Base-by-base conservation (phyloP, 306 rosid species). In the Trichosanthes truncata region DNA sequence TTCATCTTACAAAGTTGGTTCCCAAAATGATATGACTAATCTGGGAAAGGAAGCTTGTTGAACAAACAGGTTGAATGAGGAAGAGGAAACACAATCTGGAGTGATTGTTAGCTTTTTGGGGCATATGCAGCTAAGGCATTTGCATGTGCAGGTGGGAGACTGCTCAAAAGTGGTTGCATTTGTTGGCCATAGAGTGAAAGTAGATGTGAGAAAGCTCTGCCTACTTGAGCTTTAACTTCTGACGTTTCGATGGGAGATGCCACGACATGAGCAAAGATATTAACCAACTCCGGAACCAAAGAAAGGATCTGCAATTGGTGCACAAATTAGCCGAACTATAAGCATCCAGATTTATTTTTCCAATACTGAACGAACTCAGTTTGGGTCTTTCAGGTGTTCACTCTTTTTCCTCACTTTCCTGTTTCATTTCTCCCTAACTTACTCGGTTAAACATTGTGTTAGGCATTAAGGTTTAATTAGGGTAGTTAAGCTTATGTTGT, bases 131-230 rank as follows among this genome's bases (percentile, higher is more conserved):
- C 97, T 41, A 96, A 87, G 55, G 99, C 99, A 80, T 89, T 89
- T 23, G 98, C 98, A 67, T 88, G 96, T 38, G 89, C 87, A 36
- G 94, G 96, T 29, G 98, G 86, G 40, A 96, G 98, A 80, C 57
- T 88, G 84, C 93, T 89, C 85, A 96, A 87, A 77, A 96, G 90
- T 79, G 96, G 92, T 78, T 96, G 98, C 91, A 96, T 90, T 88
- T 96, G 99, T 56, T 89, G 93, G 59, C 99, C 99, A 66, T 91
- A 96, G 63, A 93, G 80, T 7, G 99, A 93, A 86, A 91, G 62
- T 85, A 96, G 89, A 87, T 96, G 98, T 76, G 91, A 82, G 80
- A 93, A 96, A 48, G 96, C 88, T 90, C 92, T 88, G 84, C 98
- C 99, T 35, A 91, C 88, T 74, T 87, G 86, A 86, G 89, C 81